Percentiles rank a stretch among this genome's conserved stretches.
Conservation (phyloP, 208 protist species). For the Willaertia magna region DNA sequence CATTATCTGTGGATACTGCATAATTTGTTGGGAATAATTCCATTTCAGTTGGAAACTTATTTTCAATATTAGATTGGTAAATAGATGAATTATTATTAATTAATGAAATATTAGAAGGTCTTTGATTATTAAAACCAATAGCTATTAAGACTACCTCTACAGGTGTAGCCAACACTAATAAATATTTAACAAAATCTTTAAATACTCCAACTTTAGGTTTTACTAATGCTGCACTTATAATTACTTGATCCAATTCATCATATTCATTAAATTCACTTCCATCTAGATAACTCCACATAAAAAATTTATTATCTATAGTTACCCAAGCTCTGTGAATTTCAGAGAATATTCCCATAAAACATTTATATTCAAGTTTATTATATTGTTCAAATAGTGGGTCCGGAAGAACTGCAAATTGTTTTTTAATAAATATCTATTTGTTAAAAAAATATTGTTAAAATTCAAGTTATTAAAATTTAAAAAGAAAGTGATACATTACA, state of each 20-base stretch:
- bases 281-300: conserved; percentile 36
- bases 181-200: conserved; percentile 24
- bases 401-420: neutral
- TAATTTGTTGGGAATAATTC: conserved; percentile 17
- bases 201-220: conserved; percentile 29
- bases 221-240: conserved; percentile 22
- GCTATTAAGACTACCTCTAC: conserved; percentile 29
- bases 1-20: conserved; percentile 26
- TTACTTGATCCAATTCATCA: conserved; percentile 26
- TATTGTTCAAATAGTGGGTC: neutral
- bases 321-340: conserved; percentile 39
- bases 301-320: conserved; percentile 36
- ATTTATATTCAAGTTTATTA: conserved; percentile 23
- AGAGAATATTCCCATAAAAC: conserved; percentile 36
- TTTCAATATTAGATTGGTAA: neutral
- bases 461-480: neutral
- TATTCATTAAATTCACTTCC: conserved; percentile 10
- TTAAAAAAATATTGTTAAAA: neutral
- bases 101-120: neutral
- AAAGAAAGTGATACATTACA: neutral
- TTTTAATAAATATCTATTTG: neutral
- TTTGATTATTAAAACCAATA: conserved; percentile 18
- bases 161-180: conserved; percentile 31
- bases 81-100: neutral
- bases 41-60: too few relatives aligned